A percentile compares a stretch with the other conserved stretches of the same genome.
Evolutionary conservation across 306 rosid species (phyloP).

Genomic region (Malus asiatica): DNA sequence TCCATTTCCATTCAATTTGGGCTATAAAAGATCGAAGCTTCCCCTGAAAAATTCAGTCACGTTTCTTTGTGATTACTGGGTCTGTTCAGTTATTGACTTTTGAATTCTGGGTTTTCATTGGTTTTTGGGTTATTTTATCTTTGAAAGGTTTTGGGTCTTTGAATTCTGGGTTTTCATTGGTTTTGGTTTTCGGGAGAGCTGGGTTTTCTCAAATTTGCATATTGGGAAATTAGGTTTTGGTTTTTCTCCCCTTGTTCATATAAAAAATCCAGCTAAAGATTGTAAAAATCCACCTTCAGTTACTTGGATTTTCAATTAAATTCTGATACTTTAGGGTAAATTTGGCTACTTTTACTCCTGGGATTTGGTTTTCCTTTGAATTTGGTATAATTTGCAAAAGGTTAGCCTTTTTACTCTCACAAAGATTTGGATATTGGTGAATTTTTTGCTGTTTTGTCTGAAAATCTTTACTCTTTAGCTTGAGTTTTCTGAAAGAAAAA

Average conservation of each 20-base stretch:
- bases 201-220: neutral
- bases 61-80: neutral
- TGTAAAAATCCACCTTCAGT: neutral
- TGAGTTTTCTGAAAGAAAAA: neutral
- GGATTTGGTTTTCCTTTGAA: slow-evolving; percentile 7
- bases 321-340: neutral
- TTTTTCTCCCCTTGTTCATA: neutral
- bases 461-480: neutral
- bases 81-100: neutral
- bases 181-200: neutral
- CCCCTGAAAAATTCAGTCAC: neutral
- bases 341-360: neutral
- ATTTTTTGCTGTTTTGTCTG: neutral
- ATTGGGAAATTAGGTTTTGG: neutral
- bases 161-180: neutral
- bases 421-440: neutral
- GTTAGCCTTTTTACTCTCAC: neutral
- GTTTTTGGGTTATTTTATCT: neutral
- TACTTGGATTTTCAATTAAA: neutral
- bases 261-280: neutral
- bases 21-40: slow-evolving; percentile 15
- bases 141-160: neutral
- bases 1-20: neutral
- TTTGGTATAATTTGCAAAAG: slow-evolving; percentile 1
- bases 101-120: neutral